phyloP scores from a whole-genome alignment of 306 rosid genomes.

The Bauhinia variegata region DNA sequence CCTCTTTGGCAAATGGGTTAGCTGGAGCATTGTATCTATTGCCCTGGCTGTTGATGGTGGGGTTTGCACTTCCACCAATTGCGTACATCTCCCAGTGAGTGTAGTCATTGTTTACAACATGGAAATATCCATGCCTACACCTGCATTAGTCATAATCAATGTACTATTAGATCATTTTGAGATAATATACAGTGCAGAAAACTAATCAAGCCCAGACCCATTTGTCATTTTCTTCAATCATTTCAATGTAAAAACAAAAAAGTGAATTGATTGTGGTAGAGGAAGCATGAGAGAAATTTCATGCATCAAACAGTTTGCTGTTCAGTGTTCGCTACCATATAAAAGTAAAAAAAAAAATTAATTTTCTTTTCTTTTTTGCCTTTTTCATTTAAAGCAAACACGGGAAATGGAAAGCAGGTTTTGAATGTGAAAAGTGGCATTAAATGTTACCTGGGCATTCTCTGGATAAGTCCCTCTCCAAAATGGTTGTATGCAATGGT shows the following conservation, averaged over 20 bases:
- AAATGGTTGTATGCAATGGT: conserved; percentile 98
- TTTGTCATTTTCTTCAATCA: not conserved
- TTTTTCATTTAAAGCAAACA: conserved; percentile 31
- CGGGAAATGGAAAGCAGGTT: conserved; percentile 20
- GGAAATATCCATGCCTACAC: conserved; percentile 97
- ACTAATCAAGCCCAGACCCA: not conserved
- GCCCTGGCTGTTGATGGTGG: conserved; percentile 99
- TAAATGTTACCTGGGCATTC: conserved; percentile 90
- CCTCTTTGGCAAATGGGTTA: conserved; percentile 94
- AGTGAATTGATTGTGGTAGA: conserved; percentile 15
- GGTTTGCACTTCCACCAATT: conserved; percentile 92
- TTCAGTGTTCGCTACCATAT: no score
- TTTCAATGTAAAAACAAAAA: not conserved
- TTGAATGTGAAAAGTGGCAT: conserved; percentile 25
- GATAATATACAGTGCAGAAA: not conserved
- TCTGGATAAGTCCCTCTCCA: conserved; percentile 97
- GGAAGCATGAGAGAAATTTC: conserved; percentile 10
- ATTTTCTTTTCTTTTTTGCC: no score
- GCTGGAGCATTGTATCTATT: conserved; percentile 89
- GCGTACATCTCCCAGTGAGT: conserved; percentile 99
- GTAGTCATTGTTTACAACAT: conserved; percentile 98
- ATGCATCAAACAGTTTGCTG: conserved; percentile 30
- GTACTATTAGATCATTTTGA: conserved; percentile 31
- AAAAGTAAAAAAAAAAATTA: no score
- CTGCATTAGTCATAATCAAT: conserved; percentile 52